Evolutionary conservation across 202 grass and related monocot genomes (phyloP).

Genomic region (Schoenoplectus tabernaemontani): DNA sequence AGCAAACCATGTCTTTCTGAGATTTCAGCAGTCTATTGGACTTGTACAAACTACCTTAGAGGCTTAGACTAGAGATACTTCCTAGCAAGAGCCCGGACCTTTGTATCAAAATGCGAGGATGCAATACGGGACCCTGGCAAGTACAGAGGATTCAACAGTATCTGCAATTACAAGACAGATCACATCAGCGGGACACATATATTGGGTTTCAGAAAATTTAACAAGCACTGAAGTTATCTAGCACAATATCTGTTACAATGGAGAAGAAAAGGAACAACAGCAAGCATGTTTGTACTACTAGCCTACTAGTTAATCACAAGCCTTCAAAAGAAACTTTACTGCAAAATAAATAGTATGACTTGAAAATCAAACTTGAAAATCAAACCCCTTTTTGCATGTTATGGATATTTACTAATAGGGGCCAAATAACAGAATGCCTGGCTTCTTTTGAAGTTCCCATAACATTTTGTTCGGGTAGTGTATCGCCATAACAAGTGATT

Average conservation of each 20-base stretch:
- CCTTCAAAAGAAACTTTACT: too few relatives aligned
- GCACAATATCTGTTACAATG: not conserved
- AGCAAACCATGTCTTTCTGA: not conserved
- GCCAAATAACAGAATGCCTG: not conserved
- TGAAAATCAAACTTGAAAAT: too few relatives aligned
- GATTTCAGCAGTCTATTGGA: too few relatives aligned
- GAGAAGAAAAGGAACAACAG: not conserved
- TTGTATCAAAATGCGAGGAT: conserved; percentile 86
- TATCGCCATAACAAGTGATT: not conserved
- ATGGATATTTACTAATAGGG: not conserved
- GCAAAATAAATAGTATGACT: too few relatives aligned
- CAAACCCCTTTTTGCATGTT: not conserved
- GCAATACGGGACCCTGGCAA: conserved; percentile 74
- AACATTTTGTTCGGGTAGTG: not conserved
- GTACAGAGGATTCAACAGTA: conserved; percentile 72
- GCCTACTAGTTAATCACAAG: not conserved
- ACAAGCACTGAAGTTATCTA: not conserved
- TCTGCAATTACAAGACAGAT: conserved; percentile 35
- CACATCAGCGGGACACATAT: not conserved
- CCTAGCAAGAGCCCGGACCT: conserved; percentile 75
- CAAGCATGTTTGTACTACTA: not conserved
- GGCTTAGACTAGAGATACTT: conserved; percentile 53
- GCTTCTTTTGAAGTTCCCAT: not conserved
- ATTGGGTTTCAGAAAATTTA: not conserved
- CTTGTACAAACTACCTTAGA: too few relatives aligned